These are phyloP conservation scores for Penicillium ochrochloron DNA, from an alignment of 495 filamentous ascomycete genomes.

Conservation along the genomic window DNA sequence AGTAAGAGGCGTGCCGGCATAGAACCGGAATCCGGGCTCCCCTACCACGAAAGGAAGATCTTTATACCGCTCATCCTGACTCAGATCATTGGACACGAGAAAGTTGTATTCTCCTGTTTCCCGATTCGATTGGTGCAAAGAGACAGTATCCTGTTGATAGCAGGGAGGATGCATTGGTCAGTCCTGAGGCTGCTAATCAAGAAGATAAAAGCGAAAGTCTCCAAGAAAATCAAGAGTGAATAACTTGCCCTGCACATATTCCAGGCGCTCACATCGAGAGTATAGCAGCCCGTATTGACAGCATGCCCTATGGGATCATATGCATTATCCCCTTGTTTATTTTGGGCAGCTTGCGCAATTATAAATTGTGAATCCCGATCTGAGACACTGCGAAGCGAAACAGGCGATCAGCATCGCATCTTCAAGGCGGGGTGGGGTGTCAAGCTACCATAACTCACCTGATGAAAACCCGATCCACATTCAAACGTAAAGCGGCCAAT, in stretches of 20 bases:
- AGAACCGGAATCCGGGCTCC: conserved; percentile 49
- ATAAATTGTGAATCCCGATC: conserved; percentile 62
- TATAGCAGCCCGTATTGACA: conserved; percentile 49
- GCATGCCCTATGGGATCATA: neutral
- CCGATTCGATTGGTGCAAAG: conserved; percentile 40
- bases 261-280: conserved; percentile 44
- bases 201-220: neutral
- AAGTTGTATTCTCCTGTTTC: conserved; percentile 36
- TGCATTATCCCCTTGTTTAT: conserved; percentile 34
- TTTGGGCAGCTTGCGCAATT: conserved; percentile 58
- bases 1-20: conserved; percentile 58
- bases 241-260: conserved; percentile 48
- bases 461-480: conserved; percentile 51
- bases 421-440: no score
- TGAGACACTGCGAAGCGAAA: conserved; percentile 50
- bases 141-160: conserved; percentile 31
- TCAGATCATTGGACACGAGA: conserved; percentile 44
- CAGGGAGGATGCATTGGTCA: neutral
- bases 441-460: conserved; percentile 32
- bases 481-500: conserved; percentile 52
- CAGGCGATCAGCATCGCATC: neutral
- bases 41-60: conserved; percentile 46
- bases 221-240: neutral
- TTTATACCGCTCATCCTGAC: conserved; percentile 46
- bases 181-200: neutral